A percentile compares a stretch with the other conserved stretches of the same genome.
These are phyloP conservation scores for Cyphellophora europaea DNA, from an alignment of 2,329 filamentous ascomycete genomes.

Conservation along the genomic window DNA sequence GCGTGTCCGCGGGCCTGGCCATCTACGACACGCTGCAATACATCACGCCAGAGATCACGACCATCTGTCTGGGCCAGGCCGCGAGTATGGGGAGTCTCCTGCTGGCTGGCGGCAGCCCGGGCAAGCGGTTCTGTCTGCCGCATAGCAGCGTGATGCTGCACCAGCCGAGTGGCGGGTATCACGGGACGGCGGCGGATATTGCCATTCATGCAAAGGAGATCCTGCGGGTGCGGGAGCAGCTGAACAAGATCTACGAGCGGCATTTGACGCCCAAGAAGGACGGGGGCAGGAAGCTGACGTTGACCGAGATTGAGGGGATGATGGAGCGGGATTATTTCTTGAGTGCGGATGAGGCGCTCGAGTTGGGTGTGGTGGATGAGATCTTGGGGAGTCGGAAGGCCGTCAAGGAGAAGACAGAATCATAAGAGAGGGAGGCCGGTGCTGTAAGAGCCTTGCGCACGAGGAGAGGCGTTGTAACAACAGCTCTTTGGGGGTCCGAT, in stretches of 20 bases:
- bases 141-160: constrained; percentile 94
- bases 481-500: too few relatives aligned
- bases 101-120: constrained; percentile 73
- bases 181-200: constrained; percentile 67
- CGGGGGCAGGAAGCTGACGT: constrained; percentile 12
- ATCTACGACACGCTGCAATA: constrained; percentile 99
- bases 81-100: constrained; percentile 91
- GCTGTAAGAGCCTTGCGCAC: too few relatives aligned
- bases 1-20: constrained; percentile 74
- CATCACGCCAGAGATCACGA: constrained; percentile 84
- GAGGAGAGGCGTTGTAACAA: too few relatives aligned
- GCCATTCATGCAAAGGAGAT: constrained; percentile 98
- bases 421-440: too few relatives aligned
- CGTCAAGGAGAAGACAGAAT: constrained; percentile 5
- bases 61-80: constrained; percentile 88
- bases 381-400: constrained; percentile 54
- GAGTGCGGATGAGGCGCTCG: constrained; percentile 76
- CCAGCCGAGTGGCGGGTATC: constrained; percentile 73
- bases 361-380: constrained; percentile 85
- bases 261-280: constrained; percentile 60
- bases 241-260: constrained; percentile 81
- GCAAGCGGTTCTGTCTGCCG: constrained; percentile 81
- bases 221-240: constrained; percentile 68
- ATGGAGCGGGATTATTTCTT: constrained; percentile 98
- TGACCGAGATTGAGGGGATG: constrained; percentile 75